Conservation (phyloP, 2,329 filamentous ascomycete species). For the Scopulariopsis brevicaulis region DNA sequence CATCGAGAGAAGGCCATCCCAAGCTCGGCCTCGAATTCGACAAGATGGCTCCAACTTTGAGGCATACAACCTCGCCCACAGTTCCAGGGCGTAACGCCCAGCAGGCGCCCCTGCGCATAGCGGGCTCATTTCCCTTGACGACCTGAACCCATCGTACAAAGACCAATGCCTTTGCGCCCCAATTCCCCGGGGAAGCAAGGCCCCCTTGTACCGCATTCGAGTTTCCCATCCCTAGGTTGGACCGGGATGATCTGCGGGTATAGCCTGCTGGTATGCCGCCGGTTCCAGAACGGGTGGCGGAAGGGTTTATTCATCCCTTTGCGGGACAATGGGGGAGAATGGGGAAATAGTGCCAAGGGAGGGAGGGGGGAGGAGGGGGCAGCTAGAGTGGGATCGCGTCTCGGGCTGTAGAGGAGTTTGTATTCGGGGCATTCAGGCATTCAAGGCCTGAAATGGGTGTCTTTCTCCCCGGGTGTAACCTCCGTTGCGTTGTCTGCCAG, state of each 20-base stretch:
- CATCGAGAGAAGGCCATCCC: no score
- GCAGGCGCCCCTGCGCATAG: no score
- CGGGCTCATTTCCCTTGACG: no score
- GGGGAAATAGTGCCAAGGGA: constrained; percentile 5
- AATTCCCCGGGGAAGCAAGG: not conserved
- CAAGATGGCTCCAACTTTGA: no score
- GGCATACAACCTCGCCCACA: no score
- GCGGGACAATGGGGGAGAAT: not conserved
- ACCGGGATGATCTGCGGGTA: no score
- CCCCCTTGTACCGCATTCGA: not conserved
- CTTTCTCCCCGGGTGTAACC: constrained; percentile 67
- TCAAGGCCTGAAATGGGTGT: constrained; percentile 74
- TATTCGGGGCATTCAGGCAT: constrained; percentile 56
- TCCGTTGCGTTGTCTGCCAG: constrained; percentile 57
- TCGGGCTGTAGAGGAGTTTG: not conserved
- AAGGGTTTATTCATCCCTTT: not conserved
- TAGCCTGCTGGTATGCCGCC: not conserved
- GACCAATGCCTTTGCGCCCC: not conserved
- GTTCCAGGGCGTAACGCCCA: no score
- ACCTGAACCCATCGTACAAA: not conserved
- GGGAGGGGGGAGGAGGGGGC: not conserved
- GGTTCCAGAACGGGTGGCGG: not conserved
- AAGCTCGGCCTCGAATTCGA: no score
- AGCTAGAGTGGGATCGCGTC: not conserved
- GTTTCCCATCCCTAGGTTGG: not conserved